Evolutionary conservation across 345 rosid species (phyloP).

Genomic region (Dipteronia dyeriana): DNA sequence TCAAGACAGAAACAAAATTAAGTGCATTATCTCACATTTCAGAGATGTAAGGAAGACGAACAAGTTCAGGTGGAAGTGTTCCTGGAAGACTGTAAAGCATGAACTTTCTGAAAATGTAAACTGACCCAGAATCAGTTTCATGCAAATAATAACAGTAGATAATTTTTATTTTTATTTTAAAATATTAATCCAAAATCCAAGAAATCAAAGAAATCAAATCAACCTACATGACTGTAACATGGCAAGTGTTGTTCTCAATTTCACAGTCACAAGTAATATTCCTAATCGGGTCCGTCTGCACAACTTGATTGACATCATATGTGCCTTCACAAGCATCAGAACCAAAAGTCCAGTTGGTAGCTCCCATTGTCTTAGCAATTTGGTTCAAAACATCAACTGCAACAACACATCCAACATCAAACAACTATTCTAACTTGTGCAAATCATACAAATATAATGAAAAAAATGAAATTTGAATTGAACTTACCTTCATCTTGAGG

Average conservation of each 20-base stretch:
- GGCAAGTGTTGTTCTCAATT: slow-evolving; percentile 40
- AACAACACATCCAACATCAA: neutral
- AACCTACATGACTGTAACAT: slow-evolving; percentile 35
- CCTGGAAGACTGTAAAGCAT: slow-evolving; percentile 54
- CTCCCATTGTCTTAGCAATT: slow-evolving; percentile 49
- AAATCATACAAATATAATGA: neutral
- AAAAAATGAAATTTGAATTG: neutral
- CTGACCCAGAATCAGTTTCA: neutral
- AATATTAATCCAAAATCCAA: neutral
- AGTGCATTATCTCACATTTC: slow-evolving; percentile 42
- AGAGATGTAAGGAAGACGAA: slow-evolving; percentile 45
- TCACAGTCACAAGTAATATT: slow-evolving; percentile 34
- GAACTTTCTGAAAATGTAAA: slow-evolving; percentile 39
- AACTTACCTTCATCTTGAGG: slow-evolving; percentile 44
- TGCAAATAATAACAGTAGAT: neutral
- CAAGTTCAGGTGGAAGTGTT: slow-evolving; percentile 47
- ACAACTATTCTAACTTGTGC: neutral
- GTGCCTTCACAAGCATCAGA: slow-evolving; percentile 37
- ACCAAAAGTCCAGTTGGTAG: slow-evolving; percentile 49
- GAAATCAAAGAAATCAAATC: slow-evolving; percentile 13
- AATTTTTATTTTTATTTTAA: neutral
- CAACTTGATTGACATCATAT: slow-evolving; percentile 19
- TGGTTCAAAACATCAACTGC: slow-evolving; percentile 56
- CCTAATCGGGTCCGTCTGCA: slow-evolving; percentile 20
- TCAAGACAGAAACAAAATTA: neutral